Conservation (phyloP, 2,329 filamentous ascomycete species). For the Colletotrichum plurivorum region DNA sequence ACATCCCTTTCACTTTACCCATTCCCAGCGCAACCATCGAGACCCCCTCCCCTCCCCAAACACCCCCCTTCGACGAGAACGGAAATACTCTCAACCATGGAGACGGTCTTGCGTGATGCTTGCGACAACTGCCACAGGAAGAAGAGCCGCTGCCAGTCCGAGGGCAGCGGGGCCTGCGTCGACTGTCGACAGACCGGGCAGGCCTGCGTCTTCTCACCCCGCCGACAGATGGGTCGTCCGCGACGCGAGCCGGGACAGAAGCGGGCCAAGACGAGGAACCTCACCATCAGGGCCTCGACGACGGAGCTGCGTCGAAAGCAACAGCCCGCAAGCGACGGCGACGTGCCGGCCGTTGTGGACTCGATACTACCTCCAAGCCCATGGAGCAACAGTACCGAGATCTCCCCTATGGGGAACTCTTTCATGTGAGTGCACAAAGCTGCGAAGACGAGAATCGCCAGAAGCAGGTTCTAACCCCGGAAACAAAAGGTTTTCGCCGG, state of each 20-base stretch:
- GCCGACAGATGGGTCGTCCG: neutral
- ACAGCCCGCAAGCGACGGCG: neutral
- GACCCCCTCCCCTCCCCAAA: too few species aligned
- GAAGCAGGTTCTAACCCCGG: too few species aligned
- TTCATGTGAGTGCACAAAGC: neutral
- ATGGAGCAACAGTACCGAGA: neutral
- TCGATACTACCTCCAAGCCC: neutral
- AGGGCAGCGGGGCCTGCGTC: neutral
- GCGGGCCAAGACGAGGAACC: neutral
- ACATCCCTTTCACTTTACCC: neutral
- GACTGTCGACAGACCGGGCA: neutral
- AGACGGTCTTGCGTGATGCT: neutral
- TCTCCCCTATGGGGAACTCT: neutral
- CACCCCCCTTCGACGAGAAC: neutral
- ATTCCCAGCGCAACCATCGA: neutral
- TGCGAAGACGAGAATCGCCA: too few species aligned
- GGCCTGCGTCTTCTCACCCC: neutral
- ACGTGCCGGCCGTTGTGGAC: neutral
- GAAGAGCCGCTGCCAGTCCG: neutral
- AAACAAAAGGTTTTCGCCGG: neutral
- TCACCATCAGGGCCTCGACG: neutral
- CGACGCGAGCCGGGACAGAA: neutral
- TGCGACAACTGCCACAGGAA: neutral
- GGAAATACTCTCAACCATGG: neutral
- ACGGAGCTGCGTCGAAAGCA: neutral